Evolutionary conservation across 2,329 filamentous ascomycete species (phyloP).

Genomic region (Pseudopyricularia javanii): DNA sequence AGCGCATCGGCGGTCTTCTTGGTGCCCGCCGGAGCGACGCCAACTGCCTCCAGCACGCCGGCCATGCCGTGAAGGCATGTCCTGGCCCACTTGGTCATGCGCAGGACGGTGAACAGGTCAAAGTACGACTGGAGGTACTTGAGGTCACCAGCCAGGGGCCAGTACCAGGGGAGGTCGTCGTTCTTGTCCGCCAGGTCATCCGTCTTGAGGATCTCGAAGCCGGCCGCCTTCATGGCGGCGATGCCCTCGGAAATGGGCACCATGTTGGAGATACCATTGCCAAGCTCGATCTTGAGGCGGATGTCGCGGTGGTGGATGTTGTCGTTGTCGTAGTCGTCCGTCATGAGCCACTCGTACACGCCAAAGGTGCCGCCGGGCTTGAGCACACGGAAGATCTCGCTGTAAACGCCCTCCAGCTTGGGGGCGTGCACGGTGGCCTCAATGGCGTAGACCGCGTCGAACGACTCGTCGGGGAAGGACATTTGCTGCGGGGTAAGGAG

Average conservation of each 20-base stretch:
- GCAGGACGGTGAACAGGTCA: constrained; percentile 71
- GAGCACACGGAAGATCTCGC: constrained; percentile 84
- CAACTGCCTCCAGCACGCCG: constrained; percentile 61
- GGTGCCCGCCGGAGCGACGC: constrained; percentile 68
- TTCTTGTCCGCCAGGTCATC: constrained; percentile 75
- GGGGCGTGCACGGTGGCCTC: constrained; percentile 95
- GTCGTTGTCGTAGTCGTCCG: constrained; percentile 81
- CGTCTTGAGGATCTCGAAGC: constrained; percentile 71
- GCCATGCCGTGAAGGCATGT: constrained; percentile 64
- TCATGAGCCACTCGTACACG: constrained; percentile 99
- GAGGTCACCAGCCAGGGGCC: constrained; percentile 75
- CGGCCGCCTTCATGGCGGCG: constrained; percentile 72
- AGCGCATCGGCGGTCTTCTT: constrained; percentile 93
- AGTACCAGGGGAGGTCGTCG: constrained; percentile 83
- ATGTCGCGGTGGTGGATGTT: constrained; percentile 81
- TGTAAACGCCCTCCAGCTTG: constrained; percentile 81
- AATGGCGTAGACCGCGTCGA: constrained; percentile 94
- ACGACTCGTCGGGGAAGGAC: constrained; percentile 81
- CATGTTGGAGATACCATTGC: constrained; percentile 97
- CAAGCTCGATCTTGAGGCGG: constrained; percentile 87
- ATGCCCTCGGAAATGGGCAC: constrained; percentile 73
- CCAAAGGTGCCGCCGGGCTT: constrained; percentile 95
- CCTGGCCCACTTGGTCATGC: constrained; percentile 81
- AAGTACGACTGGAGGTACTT: constrained; percentile 68
- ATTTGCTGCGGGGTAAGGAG: constrained; percentile 53